Evolutionary conservation across 192 early-diverging fungal genomes (phyloP), one percentile per base, ranked within the genome.

Genomic region (Mortierella antarctica): DNA sequence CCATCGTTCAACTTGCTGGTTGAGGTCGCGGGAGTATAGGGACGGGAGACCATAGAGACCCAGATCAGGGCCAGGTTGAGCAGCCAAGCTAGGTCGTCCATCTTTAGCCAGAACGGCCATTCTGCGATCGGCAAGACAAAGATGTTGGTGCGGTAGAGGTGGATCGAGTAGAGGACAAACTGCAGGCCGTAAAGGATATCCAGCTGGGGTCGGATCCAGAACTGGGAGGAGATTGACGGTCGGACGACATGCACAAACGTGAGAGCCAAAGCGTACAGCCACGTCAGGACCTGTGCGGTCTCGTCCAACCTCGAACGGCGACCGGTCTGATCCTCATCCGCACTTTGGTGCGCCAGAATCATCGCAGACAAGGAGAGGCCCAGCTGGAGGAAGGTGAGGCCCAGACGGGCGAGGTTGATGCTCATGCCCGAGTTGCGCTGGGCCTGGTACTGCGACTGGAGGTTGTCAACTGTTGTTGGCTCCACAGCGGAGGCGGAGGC

Each of bases 381-480:
- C 23, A 71, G 61, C 42, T 71, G 59, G 23, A 64, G 8, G 42
- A 52, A 51, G 23, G 60, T 71, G 1, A 71, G 41, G 46, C 70
- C 70, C 13, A 71, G 45, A 20, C 70, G 59, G 14, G 70, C 61
- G 40, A 71, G 70, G 39, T 62, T 62, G 70, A 71, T 64, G 61
- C 70, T 57, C 50, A 71, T 45, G 15, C 68, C 76, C 2, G 68
- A 65, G 53, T 65, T 40, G 10, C 69, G 76, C 17, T 79, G 76
- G 7, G 64, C 57, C 44, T 71, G 68, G 40, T 67, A 79, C 58
- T 71, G 69, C 7, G 64, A 63, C 20, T 79, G 76, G 44, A 71
- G 9, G 15, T 55, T 63, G 0, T 71, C 76, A 13, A 67, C 40
- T 2, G 59, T 7, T 40, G 66, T 57, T 51, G 74, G 58, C 13